Base-by-base conservation (phyloP, 2,329 filamentous ascomycete genomes). In the Pleomassaria siparia region DNA sequence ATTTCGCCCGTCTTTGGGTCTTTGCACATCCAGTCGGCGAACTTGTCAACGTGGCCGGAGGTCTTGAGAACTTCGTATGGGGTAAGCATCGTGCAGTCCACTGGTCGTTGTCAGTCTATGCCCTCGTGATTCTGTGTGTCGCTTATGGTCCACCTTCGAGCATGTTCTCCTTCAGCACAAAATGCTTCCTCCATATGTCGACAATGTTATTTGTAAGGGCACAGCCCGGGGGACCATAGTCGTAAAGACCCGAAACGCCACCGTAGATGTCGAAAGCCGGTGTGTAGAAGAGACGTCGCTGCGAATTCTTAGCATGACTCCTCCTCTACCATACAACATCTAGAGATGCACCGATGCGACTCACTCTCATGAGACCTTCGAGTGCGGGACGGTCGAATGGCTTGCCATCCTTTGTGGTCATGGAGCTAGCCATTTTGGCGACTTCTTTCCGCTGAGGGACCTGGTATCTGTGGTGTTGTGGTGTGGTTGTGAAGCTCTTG, bases 21-120 rank as follows among this genome's bases (percentile, higher is more conserved):
- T 75, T 95, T 96, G 85, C 89, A 96, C 91, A 97, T 96, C 89
- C 89, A 97, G 73, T 97, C 92, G 73, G 90, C 88, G 67, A 97
- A 97, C 74, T 95, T 95, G 73, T 96, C 92, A 57, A 97, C 94
- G 76, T 99, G 94, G 55, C 94, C 94, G 71, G 73, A 76, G 2
- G 92, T 96, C 81, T 97, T 95, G 67, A 99, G 83, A 29, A 99
- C 89, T 40, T 94, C 88, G 64, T 94, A 85, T 26, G 94, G 94
- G 32, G 94, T 99, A 67, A 99, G 75, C 75, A 92, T 94, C 30
- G 89, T 94, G 76, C 90, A 95, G 76, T 96, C 91, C 56, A 96
- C 85, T 61, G 39, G 21, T 7, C 33, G 24, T 5, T 36, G 55
- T 64, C 53, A 66, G 61, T 30, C 39, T 25, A 39, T 29, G 20